These are phyloP conservation scores for Neurospora terricola DNA, from an alignment of 495 filamentous ascomycete genomes.

Conservation along the genomic window DNA sequence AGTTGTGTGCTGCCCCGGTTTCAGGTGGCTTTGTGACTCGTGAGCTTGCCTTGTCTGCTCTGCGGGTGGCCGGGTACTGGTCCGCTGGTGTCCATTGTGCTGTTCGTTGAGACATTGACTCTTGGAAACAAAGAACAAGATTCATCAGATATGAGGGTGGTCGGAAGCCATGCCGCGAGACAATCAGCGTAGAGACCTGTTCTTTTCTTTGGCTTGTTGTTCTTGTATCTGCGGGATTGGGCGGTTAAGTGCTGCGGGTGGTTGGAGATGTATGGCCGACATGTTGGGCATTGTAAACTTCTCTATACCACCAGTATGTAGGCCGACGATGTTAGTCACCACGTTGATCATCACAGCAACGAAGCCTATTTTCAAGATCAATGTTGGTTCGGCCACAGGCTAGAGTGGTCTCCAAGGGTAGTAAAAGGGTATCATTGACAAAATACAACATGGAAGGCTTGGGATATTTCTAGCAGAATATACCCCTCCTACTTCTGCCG, in stretches of 20 bases:
- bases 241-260: no score
- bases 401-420: neutral
- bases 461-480: neutral
- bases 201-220: neutral
- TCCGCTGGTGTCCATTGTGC: neutral
- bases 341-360: neutral
- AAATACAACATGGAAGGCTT: neutral
- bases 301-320: neutral
- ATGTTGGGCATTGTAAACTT: neutral
- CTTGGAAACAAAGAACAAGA: neutral
- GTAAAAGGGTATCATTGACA: conserved; percentile 11
- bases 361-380: neutral
- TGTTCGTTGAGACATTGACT: neutral
- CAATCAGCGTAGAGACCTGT: neutral
- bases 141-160: neutral
- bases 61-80: neutral
- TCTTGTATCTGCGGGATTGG: neutral
- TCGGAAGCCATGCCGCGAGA: neutral
- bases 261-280: no score
- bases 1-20: neutral
- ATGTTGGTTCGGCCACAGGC: neutral
- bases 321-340: neutral
- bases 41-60: neutral
- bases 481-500: conserved; percentile 35
- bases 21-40: neutral